Base-by-base conservation (phyloP, 257 asterid species). In the Henckelia pumila region DNA sequence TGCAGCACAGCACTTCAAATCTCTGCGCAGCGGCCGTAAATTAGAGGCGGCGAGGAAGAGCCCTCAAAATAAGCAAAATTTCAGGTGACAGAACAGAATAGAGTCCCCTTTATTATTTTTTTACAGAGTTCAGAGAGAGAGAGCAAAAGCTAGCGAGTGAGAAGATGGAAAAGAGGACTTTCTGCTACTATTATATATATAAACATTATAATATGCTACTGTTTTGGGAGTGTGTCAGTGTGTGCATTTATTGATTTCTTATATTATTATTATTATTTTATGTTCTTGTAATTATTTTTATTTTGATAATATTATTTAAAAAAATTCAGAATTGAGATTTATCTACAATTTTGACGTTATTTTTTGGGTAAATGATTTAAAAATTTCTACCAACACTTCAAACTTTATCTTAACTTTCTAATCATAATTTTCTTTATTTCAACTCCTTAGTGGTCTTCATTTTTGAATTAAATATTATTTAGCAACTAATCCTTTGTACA, bases 21-120 rank as follows among this genome's bases (percentile, higher is more conserved):
- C 50, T 44, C 16, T 24, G 64, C 72, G 74, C 71, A 76, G 79
- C 75, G 61, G 79, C 71, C 33, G 64, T 40, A 40, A 40, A 40
- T 10, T 40, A 40, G 69, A 73, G 78, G 78, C 79, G 71, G 74
- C 82, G 76, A 59, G 79, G 5, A 1, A 63, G 44, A 29, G 64
- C 50, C 74, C 82, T 78, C 79, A 74, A 78, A 77, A 74, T 79
- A 47, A 74, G 71, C 69, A 28, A 77, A 35, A 8, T 33, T 70
- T 26, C 56, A 26, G 64, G 61, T 22, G 57, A 67, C 44, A 67
- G 6, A 57, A 67, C 44, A 67, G 6, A 57, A 9, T 47, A 19
- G n/a, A 40, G 50, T 40, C 3, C 6, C 50, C 50, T 40, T 13
- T 40, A 40, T 40, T 40, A 9, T 10, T 10, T 3, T 3, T 40